phyloP scores from a whole-genome alignment of 2,329 filamentous ascomycete species.

The Lachnellula hyalina region DNA sequence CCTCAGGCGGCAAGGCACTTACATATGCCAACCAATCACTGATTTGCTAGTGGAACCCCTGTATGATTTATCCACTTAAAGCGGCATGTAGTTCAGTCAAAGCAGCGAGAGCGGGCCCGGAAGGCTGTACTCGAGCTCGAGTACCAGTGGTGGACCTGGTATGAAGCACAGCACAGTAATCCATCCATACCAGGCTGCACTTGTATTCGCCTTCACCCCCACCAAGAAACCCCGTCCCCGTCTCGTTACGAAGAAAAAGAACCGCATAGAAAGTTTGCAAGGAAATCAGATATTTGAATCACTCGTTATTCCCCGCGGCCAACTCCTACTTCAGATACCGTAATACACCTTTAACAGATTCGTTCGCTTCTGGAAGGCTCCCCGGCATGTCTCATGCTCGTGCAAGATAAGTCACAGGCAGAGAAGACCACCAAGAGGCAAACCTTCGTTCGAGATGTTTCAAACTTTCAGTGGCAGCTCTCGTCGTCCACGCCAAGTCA shows the following conservation, averaged over 20 bases:
- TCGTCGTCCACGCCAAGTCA: conserved; percentile 83
- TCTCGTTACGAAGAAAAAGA: background rate
- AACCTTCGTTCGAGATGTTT: conserved; percentile 59
- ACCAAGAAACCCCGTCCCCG: background rate
- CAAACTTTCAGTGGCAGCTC: conserved; percentile 86
- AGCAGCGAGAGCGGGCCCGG: background rate
- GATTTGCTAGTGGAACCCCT: too few relatives aligned
- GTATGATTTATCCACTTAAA: background rate
- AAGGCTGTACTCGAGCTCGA: background rate
- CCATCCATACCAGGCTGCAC: background rate
- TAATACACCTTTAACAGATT: background rate
- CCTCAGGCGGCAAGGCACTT: background rate
- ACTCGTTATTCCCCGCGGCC: too few relatives aligned
- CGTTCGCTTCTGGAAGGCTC: background rate
- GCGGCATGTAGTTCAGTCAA: background rate
- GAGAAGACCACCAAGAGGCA: conserved; percentile 11
- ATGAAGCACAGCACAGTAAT: background rate
- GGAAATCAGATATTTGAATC: background rate
- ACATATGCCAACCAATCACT: background rate
- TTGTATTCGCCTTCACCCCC: background rate
- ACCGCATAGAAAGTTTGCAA: background rate
- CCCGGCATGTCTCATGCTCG: conserved; percentile 22
- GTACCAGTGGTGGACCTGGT: too few relatives aligned
- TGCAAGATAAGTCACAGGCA: conserved; percentile 13
- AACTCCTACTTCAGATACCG: background rate